Evolutionary conservation across 495 filamentous ascomycete species (phyloP), one percentile per base, ranked within the genome.

Genomic region (Penicillium lividum): DNA sequence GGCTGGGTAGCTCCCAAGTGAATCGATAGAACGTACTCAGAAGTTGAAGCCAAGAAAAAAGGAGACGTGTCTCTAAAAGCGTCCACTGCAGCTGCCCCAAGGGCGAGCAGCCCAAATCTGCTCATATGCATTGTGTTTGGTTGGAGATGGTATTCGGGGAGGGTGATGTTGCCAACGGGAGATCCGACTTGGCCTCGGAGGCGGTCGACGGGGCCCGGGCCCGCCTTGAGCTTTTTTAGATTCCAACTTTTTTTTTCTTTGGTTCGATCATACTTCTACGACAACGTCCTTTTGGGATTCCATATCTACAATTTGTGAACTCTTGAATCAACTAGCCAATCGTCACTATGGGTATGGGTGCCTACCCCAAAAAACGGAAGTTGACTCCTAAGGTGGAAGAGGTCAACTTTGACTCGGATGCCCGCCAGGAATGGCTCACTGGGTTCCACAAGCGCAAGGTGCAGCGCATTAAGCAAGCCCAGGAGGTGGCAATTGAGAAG

Each of bases 381-480:
- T 48, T 67, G 29, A 67, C 68, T n/a, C 74, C 79, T 54, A 75
- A 80, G 40, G 76, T 89, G 53, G 89, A 89, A 62, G 90, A 93
- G 67, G 87, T 98, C 72, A 86, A 78, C 43, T 97, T 98, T 74
- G 93, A 98, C 75, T 66, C 78, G 48, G 77, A 79, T 46, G 87
- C 87, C 43, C 85, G 94, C 50, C 80, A 86, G 60, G 89, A 97
- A 60, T 98, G 90, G 64, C 82, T 98, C 38, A 96, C 91, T 7
- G 94, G 94, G 5, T 98, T 98, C 75, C 93, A 91, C 77, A 97
- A 97, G 80, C 88, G 94, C 69, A 98, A 98, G 71, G 74, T 88
- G 52, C 85, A 88, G 65, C 82, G 94, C 18, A 84, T 84, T 54
- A 93, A 93, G 74, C 78, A 88, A 74, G 94, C 93, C 7, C 86